Evolutionary conservation across 2,329 filamentous ascomycete species (phyloP).

Genomic region (Dactylellina parvicollis): DNA sequence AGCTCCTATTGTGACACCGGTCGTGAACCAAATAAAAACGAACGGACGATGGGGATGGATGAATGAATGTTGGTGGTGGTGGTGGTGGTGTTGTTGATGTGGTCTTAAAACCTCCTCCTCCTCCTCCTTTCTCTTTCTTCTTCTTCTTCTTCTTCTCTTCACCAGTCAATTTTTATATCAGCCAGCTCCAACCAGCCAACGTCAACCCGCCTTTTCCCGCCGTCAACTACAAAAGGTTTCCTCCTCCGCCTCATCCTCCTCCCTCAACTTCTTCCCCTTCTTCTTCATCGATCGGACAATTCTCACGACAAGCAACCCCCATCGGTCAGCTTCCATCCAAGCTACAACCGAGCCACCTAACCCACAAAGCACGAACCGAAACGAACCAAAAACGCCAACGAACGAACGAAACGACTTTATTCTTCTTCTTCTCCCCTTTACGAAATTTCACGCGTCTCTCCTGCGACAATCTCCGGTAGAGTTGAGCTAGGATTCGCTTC

Average conservation of each 20-base stretch:
- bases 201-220: slow-evolving; percentile 28
- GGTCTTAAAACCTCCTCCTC: slow-evolving; percentile 4
- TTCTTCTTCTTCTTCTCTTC: slow-evolving; percentile 7
- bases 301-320: neutral
- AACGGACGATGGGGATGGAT: neutral
- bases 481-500: slow-evolving; percentile 19
- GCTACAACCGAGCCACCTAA: neutral
- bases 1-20: slow-evolving; percentile 8
- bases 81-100: slow-evolving; percentile 5
- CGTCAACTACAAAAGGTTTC: slow-evolving; percentile 35
- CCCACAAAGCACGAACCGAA: neutral
- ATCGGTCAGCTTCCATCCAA: slow-evolving; percentile 12
- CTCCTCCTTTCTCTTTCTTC: slow-evolving; percentile 1
- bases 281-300: slow-evolving; percentile 17
- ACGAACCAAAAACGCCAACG: neutral
- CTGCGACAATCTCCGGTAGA: slow-evolving; percentile 52
- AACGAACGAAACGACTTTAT: neutral
- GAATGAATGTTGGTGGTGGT: neutral
- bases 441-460: neutral
- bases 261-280: slow-evolving; percentile 8
- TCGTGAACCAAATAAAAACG: no score
- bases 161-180: slow-evolving; percentile 39
- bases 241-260: slow-evolving; percentile 1
- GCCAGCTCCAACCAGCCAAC: slow-evolving; percentile 37
- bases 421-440: neutral